phyloP scores from a whole-genome alignment of 768 basidiomycete species.

The Coprinopsis marcescibilis region DNA sequence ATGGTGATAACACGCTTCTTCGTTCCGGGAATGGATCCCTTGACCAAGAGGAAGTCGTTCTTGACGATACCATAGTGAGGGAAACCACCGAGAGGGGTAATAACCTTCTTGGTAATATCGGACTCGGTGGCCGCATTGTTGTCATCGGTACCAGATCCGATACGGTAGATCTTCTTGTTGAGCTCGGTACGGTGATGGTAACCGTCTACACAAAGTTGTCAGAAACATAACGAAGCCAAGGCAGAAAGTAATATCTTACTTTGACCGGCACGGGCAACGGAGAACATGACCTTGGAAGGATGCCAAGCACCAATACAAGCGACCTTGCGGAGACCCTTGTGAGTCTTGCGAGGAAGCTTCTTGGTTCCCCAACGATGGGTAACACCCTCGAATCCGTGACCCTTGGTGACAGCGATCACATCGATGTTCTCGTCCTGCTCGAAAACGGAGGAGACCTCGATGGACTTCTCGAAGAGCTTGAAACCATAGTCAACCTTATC shows the following conservation, averaged over 20 bases:
- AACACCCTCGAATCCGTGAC: slow-evolving; percentile 99
- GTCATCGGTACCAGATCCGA: slow-evolving; percentile 74
- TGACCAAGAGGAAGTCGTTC: slow-evolving; percentile 97
- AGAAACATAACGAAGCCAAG: slow-evolving; percentile 7
- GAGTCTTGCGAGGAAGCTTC: slow-evolving; percentile 97
- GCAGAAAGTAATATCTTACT: slow-evolving; percentile 46
- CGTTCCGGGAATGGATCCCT: slow-evolving; percentile 92
- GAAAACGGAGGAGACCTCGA: slow-evolving; percentile 81
- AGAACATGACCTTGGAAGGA: slow-evolving; percentile 99
- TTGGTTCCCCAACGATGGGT: slow-evolving; percentile 99
- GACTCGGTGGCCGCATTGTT: slow-evolving; percentile 90
- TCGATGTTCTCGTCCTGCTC: slow-evolving; percentile 97
- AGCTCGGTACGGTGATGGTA: slow-evolving; percentile 96
- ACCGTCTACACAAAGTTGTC: slow-evolving; percentile 48
- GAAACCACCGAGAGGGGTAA: slow-evolving; percentile 99
- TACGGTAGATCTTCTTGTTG: slow-evolving; percentile 99
- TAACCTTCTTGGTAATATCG: slow-evolving; percentile 88
- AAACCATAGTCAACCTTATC: slow-evolving; percentile 98
- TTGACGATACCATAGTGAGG: slow-evolving; percentile 98
- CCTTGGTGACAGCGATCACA: slow-evolving; percentile 97
- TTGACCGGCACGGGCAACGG: slow-evolving; percentile 99
- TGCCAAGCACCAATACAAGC: slow-evolving; percentile 99
- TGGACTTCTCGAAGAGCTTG: slow-evolving; percentile 92
- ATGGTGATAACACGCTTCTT: slow-evolving; percentile 98
- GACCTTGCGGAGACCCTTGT: slow-evolving; percentile 99